A percentile compares a stretch with the other conserved stretches of the same genome.
phyloP scores from a whole-genome alignment of 768 basidiomycete genomes.

The Phlebiopsis flavidoalba region DNA sequence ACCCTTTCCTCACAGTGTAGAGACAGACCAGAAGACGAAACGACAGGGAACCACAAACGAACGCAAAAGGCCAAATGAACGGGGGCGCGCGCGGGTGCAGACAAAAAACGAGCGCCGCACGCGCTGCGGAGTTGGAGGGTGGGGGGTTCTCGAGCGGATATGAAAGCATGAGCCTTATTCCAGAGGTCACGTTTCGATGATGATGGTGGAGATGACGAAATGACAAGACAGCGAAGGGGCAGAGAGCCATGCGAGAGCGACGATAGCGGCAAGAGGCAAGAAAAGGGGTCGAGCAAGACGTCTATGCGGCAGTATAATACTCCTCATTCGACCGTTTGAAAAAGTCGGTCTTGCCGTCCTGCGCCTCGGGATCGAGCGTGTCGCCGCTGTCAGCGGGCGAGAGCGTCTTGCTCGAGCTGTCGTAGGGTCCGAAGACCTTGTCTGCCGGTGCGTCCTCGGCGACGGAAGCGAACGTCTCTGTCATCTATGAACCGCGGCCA shows the following conservation, averaged over 20 bases:
- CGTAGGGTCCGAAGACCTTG: background rate
- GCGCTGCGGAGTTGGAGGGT: background rate
- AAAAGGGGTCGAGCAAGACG: background rate
- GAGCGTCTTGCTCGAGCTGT: background rate
- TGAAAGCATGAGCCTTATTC: background rate
- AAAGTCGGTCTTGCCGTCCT: background rate
- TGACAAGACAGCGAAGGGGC: background rate
- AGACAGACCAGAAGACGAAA: background rate
- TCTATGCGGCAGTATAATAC: constrained; percentile 4
- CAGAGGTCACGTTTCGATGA: background rate
- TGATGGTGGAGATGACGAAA: background rate
- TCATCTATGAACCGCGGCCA: constrained; percentile 46
- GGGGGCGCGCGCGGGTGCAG: background rate
- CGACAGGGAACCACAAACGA: background rate
- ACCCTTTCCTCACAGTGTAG: background rate
- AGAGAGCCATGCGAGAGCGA: background rate
- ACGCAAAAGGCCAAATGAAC: background rate
- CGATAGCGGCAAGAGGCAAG: background rate
- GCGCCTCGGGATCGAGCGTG: background rate
- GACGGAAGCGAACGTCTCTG: constrained; percentile 41
- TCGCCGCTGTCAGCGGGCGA: background rate
- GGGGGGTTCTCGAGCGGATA: background rate
- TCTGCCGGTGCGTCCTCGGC: background rate
- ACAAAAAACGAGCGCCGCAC: background rate
- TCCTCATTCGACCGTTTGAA: constrained; percentile 7